Conservation (phyloP, 78 protist genomes). For the Chrysochromulina tobinii region DNA sequence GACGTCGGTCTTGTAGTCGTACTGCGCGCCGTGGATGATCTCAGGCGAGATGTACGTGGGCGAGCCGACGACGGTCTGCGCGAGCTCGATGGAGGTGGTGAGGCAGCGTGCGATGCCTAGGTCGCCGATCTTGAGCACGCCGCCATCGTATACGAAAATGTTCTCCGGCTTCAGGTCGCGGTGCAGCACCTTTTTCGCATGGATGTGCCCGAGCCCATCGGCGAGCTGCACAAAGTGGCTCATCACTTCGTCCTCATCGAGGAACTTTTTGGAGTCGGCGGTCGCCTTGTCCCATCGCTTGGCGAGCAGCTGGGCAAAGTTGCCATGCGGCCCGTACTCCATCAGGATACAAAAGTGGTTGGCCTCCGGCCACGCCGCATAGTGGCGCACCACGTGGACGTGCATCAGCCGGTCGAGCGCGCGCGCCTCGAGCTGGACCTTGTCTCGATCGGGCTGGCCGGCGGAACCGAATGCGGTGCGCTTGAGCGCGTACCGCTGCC, state of each 20-base stretch:
- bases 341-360: background rate
- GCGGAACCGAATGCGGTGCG: background rate
- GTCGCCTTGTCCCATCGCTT: background rate
- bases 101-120: background rate
- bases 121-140: conserved; percentile 41
- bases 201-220: conserved; percentile 2
- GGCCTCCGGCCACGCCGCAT: conserved; percentile 8
- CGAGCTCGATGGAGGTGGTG: background rate
- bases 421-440: background rate
- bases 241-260: background rate
- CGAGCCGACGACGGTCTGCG: background rate
- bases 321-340: conserved; percentile 17
- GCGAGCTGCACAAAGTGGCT: background rate
- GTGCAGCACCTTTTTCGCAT: conserved; percentile 22
- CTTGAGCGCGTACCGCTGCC: background rate
- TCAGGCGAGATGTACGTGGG: background rate
- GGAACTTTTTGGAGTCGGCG: background rate
- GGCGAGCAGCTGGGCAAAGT: background rate
- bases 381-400: conserved; percentile 11
- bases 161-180: conserved; percentile 56
- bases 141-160: conserved; percentile 6
- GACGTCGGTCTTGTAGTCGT: background rate
- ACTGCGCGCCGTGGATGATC: background rate
- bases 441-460: background rate
- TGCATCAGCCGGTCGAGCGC: background rate